phyloP scores from a whole-genome alignment of 306 rosid species.

The Castanospermum australe region DNA sequence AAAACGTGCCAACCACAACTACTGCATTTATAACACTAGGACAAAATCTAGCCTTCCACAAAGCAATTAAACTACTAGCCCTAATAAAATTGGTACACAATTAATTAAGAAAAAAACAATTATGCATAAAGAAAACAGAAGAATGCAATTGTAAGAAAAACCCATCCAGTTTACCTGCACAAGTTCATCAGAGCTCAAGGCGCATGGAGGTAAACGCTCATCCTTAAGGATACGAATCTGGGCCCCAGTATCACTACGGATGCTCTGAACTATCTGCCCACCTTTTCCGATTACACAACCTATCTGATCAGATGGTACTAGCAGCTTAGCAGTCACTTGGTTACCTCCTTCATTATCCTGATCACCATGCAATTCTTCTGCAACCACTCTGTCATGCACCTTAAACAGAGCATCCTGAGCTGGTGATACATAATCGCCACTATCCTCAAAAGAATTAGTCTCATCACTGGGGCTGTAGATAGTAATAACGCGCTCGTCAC shows the following conservation, averaged over 20 bases:
- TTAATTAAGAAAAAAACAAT: not conserved
- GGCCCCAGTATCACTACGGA: constrained; percentile 87
- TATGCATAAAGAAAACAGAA: not conserved
- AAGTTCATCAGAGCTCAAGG: constrained; percentile 84
- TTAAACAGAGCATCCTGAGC: constrained; percentile 83
- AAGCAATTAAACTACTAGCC: not conserved
- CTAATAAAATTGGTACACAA: too few species aligned
- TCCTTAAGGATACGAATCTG: constrained; percentile 93
- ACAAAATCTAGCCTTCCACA: not conserved
- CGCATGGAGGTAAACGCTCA: constrained; percentile 82
- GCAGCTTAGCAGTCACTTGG: constrained; percentile 75
- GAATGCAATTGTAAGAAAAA: not conserved
- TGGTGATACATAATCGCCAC: constrained; percentile 59
- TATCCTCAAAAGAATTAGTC: constrained; percentile 60
- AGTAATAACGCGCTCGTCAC: constrained; percentile 85
- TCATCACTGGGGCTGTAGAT: constrained; percentile 74
- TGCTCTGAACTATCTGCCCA: constrained; percentile 88
- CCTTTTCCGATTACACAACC: constrained; percentile 98
- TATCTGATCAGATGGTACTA: constrained; percentile 96
- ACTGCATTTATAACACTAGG: not conserved
- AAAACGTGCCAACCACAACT: not conserved
- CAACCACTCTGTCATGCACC: constrained; percentile 82
- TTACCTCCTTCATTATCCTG: constrained; percentile 55
- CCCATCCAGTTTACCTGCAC: constrained; percentile 57
- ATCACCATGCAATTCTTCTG: constrained; percentile 64